A percentile compares a stretch with the other conserved stretches of the same genome.
Conservation (phyloP, 768 basidiomycete species). For the Mycena sanguinolenta region DNA sequence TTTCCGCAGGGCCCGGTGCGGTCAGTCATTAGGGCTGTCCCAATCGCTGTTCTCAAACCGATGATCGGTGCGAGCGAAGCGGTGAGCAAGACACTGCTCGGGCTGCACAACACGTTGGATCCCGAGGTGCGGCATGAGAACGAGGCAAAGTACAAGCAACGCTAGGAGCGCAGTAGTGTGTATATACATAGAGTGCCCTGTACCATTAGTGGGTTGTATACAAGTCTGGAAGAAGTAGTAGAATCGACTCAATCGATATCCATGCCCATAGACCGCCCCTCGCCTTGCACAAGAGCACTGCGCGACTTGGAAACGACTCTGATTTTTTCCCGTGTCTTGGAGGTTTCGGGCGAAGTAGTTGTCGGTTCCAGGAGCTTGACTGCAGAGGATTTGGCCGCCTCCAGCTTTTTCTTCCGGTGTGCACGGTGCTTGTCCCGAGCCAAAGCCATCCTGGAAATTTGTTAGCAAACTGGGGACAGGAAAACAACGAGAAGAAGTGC, state of each 20-base stretch:
- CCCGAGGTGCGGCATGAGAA: constrained; percentile 86
- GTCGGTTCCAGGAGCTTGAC: constrained; percentile 73
- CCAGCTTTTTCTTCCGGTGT: constrained; percentile 76
- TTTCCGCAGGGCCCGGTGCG: constrained; percentile 84
- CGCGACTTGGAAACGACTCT: constrained; percentile 72
- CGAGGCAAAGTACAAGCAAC: constrained; percentile 95
- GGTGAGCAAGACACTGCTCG: constrained; percentile 94
- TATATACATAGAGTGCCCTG: constrained; percentile 34
- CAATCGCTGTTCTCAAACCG: constrained; percentile 96
- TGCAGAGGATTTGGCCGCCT: constrained; percentile 68
- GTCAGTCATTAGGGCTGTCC: constrained; percentile 96
- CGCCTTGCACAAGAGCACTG: constrained; percentile 84
- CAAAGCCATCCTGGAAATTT: constrained; percentile 79
- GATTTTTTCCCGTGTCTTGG: constrained; percentile 82
- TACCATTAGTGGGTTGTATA: constrained; percentile 37
- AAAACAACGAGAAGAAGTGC: constrained; percentile 50
- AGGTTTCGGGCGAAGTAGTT: constrained; percentile 55
- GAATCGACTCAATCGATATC: constrained; percentile 71
- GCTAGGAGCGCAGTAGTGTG: constrained; percentile 50
- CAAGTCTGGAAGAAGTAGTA: constrained; percentile 20
- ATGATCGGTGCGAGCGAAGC: constrained; percentile 99
- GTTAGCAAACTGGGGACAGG: constrained; percentile 8
- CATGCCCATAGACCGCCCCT: constrained; percentile 94
- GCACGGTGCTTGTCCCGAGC: constrained; percentile 83
- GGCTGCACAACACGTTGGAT: constrained; percentile 93